Conservation (phyloP, 1,284 basidiomycete genomes). For the Ustilago xerochloae region DNA sequence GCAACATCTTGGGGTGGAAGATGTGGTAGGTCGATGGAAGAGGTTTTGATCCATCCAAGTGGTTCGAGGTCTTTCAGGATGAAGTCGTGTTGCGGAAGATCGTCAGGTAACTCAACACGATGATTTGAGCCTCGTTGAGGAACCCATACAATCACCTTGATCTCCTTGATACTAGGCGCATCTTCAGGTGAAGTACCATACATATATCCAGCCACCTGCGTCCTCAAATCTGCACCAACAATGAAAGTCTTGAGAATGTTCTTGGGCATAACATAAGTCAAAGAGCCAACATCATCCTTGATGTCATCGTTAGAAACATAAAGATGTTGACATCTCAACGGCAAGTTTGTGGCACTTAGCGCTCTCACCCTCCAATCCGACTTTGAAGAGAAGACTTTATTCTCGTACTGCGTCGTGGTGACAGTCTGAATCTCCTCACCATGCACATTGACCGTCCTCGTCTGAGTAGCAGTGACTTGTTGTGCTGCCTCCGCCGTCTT, state of each 20-base stretch:
- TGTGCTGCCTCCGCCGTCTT: slow-evolving; percentile 89
- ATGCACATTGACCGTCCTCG: slow-evolving; percentile 95
- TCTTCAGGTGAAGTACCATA: slow-evolving; percentile 93
- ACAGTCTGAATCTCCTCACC: slow-evolving; percentile 96
- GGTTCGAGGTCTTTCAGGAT: slow-evolving; percentile 93
- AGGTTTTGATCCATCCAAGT: slow-evolving; percentile 97
- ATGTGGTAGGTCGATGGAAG: slow-evolving; percentile 72
- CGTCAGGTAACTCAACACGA: slow-evolving; percentile 84
- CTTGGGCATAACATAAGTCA: slow-evolving; percentile 96
- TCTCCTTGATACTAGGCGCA: slow-evolving; percentile 98
- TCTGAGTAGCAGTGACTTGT: slow-evolving; percentile 96
- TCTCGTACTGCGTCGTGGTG: slow-evolving; percentile 98
- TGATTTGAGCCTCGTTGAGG: slow-evolving; percentile 97
- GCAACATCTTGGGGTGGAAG: slow-evolving; percentile 94
- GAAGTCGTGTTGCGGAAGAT: slow-evolving; percentile 91
- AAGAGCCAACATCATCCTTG: slow-evolving; percentile 92
- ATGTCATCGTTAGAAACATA: slow-evolving; percentile 99
- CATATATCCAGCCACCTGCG: slow-evolving; percentile 92
- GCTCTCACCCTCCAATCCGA: slow-evolving; percentile 99
- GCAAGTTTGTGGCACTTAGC: slow-evolving; percentile 93
- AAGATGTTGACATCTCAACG: slow-evolving; percentile 95
- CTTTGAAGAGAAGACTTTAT: slow-evolving; percentile 96
- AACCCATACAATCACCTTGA: slow-evolving; percentile 94
- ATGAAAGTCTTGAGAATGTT: slow-evolving; percentile 96
- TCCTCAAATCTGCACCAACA: slow-evolving; percentile 90